A percentile compares a stretch with the other conserved stretches of the same genome.
These are phyloP conservation scores for Xylaria telfairii DNA, from an alignment of 495 filamentous ascomycete species.

Conservation along the genomic window DNA sequence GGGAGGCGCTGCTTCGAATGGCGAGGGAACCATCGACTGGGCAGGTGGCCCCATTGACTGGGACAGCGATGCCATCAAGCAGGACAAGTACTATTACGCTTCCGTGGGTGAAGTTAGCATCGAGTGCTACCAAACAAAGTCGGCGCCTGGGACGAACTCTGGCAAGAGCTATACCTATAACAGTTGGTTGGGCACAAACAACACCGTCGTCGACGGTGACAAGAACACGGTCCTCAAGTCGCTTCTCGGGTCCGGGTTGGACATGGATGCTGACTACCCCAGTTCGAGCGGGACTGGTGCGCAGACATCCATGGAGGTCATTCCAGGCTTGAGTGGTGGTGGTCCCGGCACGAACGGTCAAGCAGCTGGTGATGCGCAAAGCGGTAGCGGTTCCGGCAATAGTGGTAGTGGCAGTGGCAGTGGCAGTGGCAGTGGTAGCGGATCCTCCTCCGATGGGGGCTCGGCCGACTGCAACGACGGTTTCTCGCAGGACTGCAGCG, in stretches of 20 bases:
- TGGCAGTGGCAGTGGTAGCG: constrained; percentile 16
- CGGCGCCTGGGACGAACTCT: constrained; percentile 61
- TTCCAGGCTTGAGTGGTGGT: constrained; percentile 45
- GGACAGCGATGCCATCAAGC: constrained; percentile 79
- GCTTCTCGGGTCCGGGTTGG: constrained; percentile 74
- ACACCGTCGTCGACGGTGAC: constrained; percentile 75
- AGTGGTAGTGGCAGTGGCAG: constrained; percentile 26
- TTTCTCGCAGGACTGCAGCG: constrained; percentile 43
- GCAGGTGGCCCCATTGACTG: constrained; percentile 90
- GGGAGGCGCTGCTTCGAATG: constrained; percentile 80
- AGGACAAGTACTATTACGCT: constrained; percentile 88
- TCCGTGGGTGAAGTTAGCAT: constrained; percentile 77
- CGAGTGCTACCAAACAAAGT: constrained; percentile 80
- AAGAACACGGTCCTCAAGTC: constrained; percentile 80
- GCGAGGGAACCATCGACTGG: constrained; percentile 86
- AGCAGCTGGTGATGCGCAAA: constrained; percentile 33
- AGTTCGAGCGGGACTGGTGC: constrained; percentile 36
- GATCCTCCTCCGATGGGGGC: constrained; percentile 28
- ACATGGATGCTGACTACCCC: constrained; percentile 64
- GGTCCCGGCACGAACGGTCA: constrained; percentile 38
- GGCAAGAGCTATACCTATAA: constrained; percentile 79
- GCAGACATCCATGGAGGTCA: constrained; percentile 29
- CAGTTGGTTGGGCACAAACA: constrained; percentile 67
- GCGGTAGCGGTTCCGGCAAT: constrained; percentile 16
- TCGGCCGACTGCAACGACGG: constrained; percentile 35